Percentiles rank a stretch among this genome's conserved stretches.
Evolutionary conservation across 2,329 filamentous ascomycete genomes (phyloP).

Genomic region (Fusarium pseudonygamai): DNA sequence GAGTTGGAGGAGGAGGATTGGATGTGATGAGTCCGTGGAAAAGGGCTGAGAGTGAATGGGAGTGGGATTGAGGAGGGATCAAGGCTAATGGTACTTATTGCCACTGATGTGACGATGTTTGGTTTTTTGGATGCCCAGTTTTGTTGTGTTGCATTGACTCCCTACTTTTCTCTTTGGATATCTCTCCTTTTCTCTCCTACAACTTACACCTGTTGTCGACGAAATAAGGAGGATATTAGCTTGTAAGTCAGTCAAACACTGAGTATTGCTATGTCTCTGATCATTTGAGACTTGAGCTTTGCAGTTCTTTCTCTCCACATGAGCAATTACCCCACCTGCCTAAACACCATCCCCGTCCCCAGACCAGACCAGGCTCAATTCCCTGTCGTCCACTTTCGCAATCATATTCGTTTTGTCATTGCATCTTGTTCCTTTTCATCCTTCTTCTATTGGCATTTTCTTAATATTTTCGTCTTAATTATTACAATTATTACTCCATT

Average conservation of each 20-base stretch:
- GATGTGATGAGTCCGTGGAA: slow-evolving; percentile 5
- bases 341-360: slow-evolving; percentile 33
- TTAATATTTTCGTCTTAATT: neutral
- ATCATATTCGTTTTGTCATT: slow-evolving; percentile 11
- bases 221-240: neutral
- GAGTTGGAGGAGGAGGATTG: slow-evolving; percentile 29
- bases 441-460: neutral
- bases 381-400: slow-evolving; percentile 16
- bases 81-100: slow-evolving; percentile 35
- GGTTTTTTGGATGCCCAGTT: slow-evolving; percentile 21
- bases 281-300: slow-evolving; percentile 37
- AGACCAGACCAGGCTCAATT: slow-evolving; percentile 5
- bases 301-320: slow-evolving; percentile 32
- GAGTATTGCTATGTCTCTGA: neutral
- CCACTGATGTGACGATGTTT: slow-evolving; percentile 28
- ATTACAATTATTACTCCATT: neutral
- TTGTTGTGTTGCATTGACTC: slow-evolving; percentile 5
- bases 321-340: slow-evolving; percentile 29
- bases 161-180: neutral
- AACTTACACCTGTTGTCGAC: neutral
- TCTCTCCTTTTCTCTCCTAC: neutral
- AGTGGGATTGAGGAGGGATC: slow-evolving; percentile 18
- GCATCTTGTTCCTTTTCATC: neutral
- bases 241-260: neutral
- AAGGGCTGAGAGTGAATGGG: neutral